Conservation (phyloP, 345 rosid genomes). For the Sonneratia caseolaris region DNA sequence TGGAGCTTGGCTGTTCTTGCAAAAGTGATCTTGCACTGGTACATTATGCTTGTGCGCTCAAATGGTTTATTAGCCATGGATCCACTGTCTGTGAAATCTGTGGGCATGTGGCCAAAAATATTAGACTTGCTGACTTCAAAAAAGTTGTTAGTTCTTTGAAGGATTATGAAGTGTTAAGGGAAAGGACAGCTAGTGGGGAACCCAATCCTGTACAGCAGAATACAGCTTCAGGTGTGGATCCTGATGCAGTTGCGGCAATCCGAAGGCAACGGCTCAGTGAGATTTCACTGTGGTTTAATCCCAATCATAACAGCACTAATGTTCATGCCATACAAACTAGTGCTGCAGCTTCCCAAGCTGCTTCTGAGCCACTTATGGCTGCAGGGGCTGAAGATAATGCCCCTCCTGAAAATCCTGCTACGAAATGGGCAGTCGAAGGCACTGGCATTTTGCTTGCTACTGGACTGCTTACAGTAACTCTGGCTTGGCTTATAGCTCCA, state of each 20-base stretch:
- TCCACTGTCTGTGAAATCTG: slow-evolving; percentile 91
- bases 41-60: slow-evolving; percentile 89
- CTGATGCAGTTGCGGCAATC: slow-evolving; percentile 73
- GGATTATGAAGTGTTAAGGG: slow-evolving; percentile 65
- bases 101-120: slow-evolving; percentile 53
- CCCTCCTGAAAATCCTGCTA: slow-evolving; percentile 59
- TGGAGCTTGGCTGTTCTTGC: slow-evolving; percentile 93
- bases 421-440: slow-evolving; percentile 95
- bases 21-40: slow-evolving; percentile 83
- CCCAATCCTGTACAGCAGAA: slow-evolving; percentile 39
- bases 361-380: slow-evolving; percentile 50
- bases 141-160: slow-evolving; percentile 58
- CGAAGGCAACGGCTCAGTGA: slow-evolving; percentile 79
- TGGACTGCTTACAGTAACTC: slow-evolving; percentile 76
- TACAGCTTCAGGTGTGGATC: slow-evolving; percentile 43
- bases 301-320: slow-evolving; percentile 25
- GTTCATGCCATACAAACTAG: background rate
- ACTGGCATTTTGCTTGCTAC: slow-evolving; percentile 92
- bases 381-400: slow-evolving; percentile 36
- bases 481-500: slow-evolving; percentile 97
- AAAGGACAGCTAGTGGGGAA: slow-evolving; percentile 59
- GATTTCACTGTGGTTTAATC: slow-evolving; percentile 74
- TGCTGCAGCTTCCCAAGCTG: slow-evolving; percentile 43
- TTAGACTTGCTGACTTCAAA: slow-evolving; percentile 48
- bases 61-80: slow-evolving; percentile 95